Conservation (phyloP, 768 basidiomycete species). For the Kwoniella pini region DNA sequence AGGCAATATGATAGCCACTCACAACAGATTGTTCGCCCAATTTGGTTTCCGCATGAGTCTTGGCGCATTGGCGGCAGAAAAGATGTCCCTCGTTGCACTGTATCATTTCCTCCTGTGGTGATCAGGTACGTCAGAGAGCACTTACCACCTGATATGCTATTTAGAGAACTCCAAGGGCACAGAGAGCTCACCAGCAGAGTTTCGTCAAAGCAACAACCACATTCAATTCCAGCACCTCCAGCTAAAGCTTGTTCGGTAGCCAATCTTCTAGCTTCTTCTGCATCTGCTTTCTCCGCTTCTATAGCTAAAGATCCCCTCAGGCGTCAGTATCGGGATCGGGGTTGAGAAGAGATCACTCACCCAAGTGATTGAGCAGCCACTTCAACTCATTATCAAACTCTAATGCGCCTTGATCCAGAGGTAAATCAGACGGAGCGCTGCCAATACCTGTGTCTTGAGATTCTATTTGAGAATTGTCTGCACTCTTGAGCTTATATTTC, state of each 20-base stretch:
- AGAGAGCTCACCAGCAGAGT: slow-evolving; percentile 66
- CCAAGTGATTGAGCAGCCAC: slow-evolving; percentile 18
- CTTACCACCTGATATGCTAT: too few species aligned
- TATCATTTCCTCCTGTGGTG: slow-evolving; percentile 70
- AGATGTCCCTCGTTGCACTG: slow-evolving; percentile 88
- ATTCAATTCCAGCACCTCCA: slow-evolving; percentile 68
- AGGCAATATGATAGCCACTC: slow-evolving; percentile 13
- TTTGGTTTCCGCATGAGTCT: slow-evolving; percentile 66
- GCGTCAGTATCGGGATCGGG: background rate
- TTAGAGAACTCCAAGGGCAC: too few species aligned
- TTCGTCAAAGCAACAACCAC: slow-evolving; percentile 78
- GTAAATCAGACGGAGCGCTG: too few species aligned
- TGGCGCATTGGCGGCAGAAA: slow-evolving; percentile 76
- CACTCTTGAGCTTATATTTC: slow-evolving; percentile 52
- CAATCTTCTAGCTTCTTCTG: slow-evolving; percentile 53
- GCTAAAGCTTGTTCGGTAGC: slow-evolving; percentile 59
- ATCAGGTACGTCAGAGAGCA: background rate
- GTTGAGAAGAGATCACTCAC: slow-evolving; percentile 19
- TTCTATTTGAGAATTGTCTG: background rate
- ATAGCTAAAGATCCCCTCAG: background rate
- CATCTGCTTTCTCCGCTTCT: slow-evolving; percentile 35
- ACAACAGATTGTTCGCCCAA: slow-evolving; percentile 58
- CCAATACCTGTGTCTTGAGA: background rate
- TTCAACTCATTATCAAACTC: slow-evolving; percentile 54
- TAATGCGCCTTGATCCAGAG: background rate